Base-by-base conservation (phyloP, 2,329 filamentous ascomycete genomes). In the Aplosporella prunicola region DNA sequence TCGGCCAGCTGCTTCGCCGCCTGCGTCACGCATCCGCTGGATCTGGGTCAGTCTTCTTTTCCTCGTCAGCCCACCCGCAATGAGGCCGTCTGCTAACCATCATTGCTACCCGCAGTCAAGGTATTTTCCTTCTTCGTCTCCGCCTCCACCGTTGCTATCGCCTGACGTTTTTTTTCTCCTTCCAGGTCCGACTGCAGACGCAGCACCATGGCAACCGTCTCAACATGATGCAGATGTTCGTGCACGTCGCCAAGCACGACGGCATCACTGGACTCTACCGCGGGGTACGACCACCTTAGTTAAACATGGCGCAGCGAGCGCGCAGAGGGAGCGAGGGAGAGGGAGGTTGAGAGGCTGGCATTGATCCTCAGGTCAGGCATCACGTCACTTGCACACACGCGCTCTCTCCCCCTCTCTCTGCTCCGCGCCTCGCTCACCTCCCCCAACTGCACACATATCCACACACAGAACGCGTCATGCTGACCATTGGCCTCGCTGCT, bases 1-100 rank as follows among this genome's bases (percentile, higher is more conserved):
- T 94, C 85, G 57, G 87, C 89, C 34, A 91, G 84, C 55, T 93
- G 85, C 57, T 80, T 91, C 69, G 89, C 89, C 24, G 88, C 89
- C 29, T 80, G 78, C 49, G 83, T 94, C 32, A 96, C 89, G 20
- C 89, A 96, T 70, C 89, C 89, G 33, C 69, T 96, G 55, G 88
- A 95, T 73, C 71, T 95, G 46, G 76, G 86, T 93, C 72, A 61
- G 80, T 67, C 43, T 30, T 14, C 8, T 17, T 20, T 34, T 32
- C n/a, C n/a, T n/a, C n/a, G 23, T 32, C 11, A 32, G 30, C 31
- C 38, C 42, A n/a, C 26, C 22, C 30, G 34, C 18, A 25, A 26
- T 15, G 20, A 33, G 51, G 57, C 40, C 5, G 20, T 24, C 32
- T 13, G 14, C 7, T 8, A 18, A 27, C 18, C 15, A 22, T 20